These are phyloP conservation scores for Diaporthe australafricana DNA, from an alignment of 2,329 filamentous ascomycete genomes.

Conservation along the genomic window DNA sequence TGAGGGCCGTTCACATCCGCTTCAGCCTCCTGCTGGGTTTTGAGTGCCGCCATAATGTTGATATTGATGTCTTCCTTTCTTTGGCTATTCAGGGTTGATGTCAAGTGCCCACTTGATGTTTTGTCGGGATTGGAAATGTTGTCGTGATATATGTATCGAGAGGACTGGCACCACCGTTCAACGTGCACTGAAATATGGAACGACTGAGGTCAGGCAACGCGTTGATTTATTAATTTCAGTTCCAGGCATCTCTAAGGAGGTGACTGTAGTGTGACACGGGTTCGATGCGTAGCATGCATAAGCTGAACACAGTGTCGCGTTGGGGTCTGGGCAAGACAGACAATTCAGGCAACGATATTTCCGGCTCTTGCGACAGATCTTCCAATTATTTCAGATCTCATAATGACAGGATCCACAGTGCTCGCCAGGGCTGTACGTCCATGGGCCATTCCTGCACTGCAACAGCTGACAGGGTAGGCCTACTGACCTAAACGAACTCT, in stretches of 20 bases:
- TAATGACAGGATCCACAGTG: too few species aligned
- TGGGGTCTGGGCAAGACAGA: neutral
- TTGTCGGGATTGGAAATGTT: neutral
- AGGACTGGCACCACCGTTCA: neutral
- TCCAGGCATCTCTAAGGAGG: neutral
- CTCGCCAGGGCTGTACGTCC: too few species aligned
- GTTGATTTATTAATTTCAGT: neutral
- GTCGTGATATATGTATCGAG: neutral
- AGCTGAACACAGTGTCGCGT: neutral
- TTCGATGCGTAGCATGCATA: neutral
- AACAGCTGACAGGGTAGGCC: too few species aligned
- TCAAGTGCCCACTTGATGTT: neutral
- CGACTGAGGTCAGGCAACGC: neutral
- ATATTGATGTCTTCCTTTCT: neutral
- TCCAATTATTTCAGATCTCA: too few species aligned
- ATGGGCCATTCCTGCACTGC: too few species aligned
- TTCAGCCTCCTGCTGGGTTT: neutral
- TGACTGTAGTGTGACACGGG: neutral
- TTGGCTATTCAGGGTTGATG: neutral
- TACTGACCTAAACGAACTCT: too few species aligned
- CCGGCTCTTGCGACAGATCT: neutral
- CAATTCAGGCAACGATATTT: slow-evolving; percentile 7
- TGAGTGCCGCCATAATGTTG: neutral
- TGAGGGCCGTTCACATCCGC: neutral
- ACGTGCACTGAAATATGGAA: neutral